These are phyloP conservation scores for Theileria orientalis DNA, from an alignment of 169 alveolate genomes.

Conservation along the genomic window DNA sequence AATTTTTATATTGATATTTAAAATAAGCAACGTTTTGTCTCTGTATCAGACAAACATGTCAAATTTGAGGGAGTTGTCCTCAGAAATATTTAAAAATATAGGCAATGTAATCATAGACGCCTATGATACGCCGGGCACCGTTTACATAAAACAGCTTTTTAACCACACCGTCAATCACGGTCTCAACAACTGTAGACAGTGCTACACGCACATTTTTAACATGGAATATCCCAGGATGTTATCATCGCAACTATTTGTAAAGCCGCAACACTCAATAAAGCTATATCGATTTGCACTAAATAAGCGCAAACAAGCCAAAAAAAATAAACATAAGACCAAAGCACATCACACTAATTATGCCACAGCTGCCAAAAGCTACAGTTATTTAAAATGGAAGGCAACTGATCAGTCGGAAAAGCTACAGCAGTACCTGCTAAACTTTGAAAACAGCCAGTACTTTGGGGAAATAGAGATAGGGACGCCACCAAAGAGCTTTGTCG, in stretches of 20 bases:
- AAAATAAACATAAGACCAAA: neutral
- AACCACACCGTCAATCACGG: too few relatives aligned
- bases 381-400: neutral
- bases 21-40: neutral
- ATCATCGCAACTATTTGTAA: conserved; percentile 53
- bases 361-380: neutral
- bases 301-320: neutral
- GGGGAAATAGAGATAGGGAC: conserved; percentile 87
- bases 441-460: conserved; percentile 87
- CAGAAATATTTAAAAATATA: conserved; percentile 2
- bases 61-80: neutral
- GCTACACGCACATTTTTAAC: conserved; percentile 7
- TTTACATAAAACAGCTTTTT: conserved; percentile 1
- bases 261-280: conserved; percentile 29
- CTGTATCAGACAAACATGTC: neutral
- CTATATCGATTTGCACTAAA: conserved; percentile 36
- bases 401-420: conserved; percentile 18
- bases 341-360: neutral
- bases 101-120: neutral
- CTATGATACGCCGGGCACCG: conserved; percentile 8
- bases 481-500: conserved; percentile 84
- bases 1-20: neutral
- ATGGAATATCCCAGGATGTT: conserved; percentile 59
- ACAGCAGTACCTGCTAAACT: conserved; percentile 77
- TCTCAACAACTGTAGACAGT: neutral